Evolutionary conservation across 2,329 filamentous ascomycete species (phyloP).

Genomic region (Rhynchosporium agropyri): DNA sequence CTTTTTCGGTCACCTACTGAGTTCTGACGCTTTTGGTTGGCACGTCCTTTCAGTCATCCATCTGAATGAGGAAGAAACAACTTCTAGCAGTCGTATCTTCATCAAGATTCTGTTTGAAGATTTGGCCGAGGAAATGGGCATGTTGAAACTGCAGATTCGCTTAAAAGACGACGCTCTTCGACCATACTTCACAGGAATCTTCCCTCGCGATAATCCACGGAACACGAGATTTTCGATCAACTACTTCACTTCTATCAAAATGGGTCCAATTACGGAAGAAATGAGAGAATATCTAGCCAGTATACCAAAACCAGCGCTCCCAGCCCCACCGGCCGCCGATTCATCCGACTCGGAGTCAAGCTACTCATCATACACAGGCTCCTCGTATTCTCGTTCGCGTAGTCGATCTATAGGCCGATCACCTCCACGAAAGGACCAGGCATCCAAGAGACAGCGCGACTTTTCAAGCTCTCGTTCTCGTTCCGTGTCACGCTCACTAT

Average conservation of each 20-base stretch:
- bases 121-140: constrained; percentile 81
- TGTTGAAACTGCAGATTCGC: constrained; percentile 75
- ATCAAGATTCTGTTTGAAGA: constrained; percentile 98
- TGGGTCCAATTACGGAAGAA: constrained; percentile 91
- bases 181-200: constrained; percentile 79
- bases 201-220: constrained; percentile 84
- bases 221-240: constrained; percentile 98
- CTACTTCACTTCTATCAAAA: constrained; percentile 97
- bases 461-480: constrained; percentile 25
- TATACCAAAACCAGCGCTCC: constrained; percentile 80
- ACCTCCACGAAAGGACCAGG: constrained; percentile 16
- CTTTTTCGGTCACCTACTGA: constrained; percentile 90
- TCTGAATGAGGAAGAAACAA: constrained; percentile 95
- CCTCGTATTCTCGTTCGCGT: constrained; percentile 55
- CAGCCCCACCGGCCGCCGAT: constrained; percentile 60
- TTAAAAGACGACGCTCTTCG: constrained; percentile 78
- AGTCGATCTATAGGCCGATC: constrained; percentile 35
- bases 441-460: constrained; percentile 15
- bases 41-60: constrained; percentile 83
- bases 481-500: constrained; percentile 23
- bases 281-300: constrained; percentile 92
- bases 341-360: constrained; percentile 72
- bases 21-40: constrained; percentile 89
- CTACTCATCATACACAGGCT: constrained; percentile 74
- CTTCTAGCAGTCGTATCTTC: constrained; percentile 94